Percentiles rank a stretch among this genome's conserved stretches.
Evolutionary conservation across 2,329 filamentous ascomycete genomes (phyloP).

Genomic region (Fusarium foetens): DNA sequence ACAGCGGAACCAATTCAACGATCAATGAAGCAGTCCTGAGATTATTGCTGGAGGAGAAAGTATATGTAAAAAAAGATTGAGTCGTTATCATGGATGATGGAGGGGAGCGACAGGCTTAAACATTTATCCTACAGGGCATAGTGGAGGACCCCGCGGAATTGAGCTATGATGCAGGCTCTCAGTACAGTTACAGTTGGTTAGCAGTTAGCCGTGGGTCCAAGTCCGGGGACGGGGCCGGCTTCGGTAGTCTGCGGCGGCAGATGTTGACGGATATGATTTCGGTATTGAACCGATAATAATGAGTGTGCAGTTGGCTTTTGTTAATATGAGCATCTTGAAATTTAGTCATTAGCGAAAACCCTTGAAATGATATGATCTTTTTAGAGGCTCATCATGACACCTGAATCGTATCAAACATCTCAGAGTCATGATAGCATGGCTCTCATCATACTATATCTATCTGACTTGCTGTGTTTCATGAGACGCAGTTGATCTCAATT

Average conservation of each 20-base stretch:
- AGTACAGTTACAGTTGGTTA: not conserved
- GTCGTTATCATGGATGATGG: conserved; percentile 15
- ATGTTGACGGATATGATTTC: conserved; percentile 11
- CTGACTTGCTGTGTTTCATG: no score
- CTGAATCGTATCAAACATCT: not conserved
- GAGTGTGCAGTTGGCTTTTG: not conserved
- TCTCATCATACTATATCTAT: not conserved
- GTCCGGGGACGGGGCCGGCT: conserved; percentile 8
- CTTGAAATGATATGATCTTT: not conserved
- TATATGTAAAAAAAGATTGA: not conserved
- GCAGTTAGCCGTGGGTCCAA: conserved; percentile 17
- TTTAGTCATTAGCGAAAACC: not conserved
- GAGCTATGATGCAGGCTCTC: conserved; percentile 9
- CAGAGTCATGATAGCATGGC: conserved; percentile 11
- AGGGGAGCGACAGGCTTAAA: conserved; percentile 41
- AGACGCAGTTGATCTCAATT: not conserved
- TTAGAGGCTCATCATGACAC: conserved; percentile 12
- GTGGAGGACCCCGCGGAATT: conserved; percentile 28
- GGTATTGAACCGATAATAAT: not conserved
- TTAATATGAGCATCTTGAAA: not conserved
- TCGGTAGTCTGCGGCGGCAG: conserved; percentile 39
- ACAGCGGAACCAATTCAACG: not conserved
- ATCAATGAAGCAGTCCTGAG: not conserved
- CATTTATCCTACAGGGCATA: conserved; percentile 39
- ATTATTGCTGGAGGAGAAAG: not conserved